Conservation (phyloP, 768 basidiomycete genomes). For the Leccinum arenicola region DNA sequence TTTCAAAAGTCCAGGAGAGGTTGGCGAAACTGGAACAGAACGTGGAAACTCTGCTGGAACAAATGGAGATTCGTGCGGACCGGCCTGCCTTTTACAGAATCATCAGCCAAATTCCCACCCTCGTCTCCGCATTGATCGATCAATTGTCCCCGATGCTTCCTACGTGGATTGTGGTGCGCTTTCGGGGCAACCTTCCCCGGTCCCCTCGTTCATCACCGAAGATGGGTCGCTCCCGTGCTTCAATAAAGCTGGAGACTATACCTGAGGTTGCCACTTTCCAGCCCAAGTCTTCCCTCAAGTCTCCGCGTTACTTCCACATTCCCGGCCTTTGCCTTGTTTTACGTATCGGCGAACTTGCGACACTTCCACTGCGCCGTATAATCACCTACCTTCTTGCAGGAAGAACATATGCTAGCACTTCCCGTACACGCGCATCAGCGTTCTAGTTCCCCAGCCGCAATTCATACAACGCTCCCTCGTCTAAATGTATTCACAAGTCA, state of each 20-base stretch:
- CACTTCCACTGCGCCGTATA: constrained; percentile 27
- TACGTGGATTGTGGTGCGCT: constrained; percentile 15
- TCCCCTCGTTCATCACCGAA: constrained; percentile 27
- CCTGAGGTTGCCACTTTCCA: constrained; percentile 34
- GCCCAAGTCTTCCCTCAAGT: constrained; percentile 13
- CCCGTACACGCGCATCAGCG: constrained; percentile 12
- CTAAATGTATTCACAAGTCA: constrained; percentile 1
- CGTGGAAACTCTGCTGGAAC: constrained; percentile 34
- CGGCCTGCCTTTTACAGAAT: constrained; percentile 13
- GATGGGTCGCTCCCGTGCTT: constrained; percentile 20
- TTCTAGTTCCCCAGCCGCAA: constrained; percentile 14
- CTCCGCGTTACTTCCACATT: constrained; percentile 18
- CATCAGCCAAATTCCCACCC: constrained; percentile 13
- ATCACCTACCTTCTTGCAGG: constrained; percentile 24
- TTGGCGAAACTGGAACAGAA: constrained; percentile 36
- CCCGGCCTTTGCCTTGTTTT: constrained; percentile 29
- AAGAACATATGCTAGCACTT: constrained; percentile 17
- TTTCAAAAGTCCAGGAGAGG: constrained; percentile 33
- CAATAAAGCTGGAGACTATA: constrained; percentile 38
- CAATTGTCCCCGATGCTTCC: constrained; percentile 25
- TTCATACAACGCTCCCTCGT: background rate
- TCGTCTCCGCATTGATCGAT: constrained; percentile 20
- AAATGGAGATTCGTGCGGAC: constrained; percentile 28
- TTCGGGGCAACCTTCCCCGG: constrained; percentile 12
- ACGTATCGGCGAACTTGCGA: constrained; percentile 30